A percentile compares a stretch with the other conserved stretches of the same genome.
These are phyloP conservation scores for Cichorium intybus DNA, from an alignment of 140 eudicot genomes.

Conservation along the genomic window DNA sequence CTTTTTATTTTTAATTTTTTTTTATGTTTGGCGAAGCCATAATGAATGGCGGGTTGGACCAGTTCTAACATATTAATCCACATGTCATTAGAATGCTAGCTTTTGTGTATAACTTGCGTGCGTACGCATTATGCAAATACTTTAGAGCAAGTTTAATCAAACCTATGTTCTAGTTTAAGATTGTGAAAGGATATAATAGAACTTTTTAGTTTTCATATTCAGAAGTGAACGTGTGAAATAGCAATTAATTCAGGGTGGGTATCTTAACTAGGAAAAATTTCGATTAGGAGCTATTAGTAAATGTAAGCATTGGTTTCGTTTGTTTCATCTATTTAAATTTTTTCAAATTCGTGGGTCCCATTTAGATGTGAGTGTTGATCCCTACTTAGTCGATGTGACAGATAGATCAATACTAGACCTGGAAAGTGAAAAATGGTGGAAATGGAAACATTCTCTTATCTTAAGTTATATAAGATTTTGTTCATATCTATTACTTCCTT, in stretches of 20 bases:
- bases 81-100: background rate
- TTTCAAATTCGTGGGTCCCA: background rate
- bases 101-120: background rate
- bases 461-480: background rate
- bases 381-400: background rate
- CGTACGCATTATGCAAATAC: background rate
- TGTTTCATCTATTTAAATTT: background rate
- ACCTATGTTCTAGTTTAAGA: slow-evolving; percentile 1
- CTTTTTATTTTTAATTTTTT: too few species aligned
- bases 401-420: background rate
- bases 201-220: background rate
- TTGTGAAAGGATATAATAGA: background rate
- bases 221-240: background rate
- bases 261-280: background rate
- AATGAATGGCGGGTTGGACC: too few species aligned
- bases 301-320: background rate
- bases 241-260: background rate
- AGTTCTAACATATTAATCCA: background rate
- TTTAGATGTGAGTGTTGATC: background rate
- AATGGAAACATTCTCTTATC: background rate
- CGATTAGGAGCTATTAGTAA: too few species aligned
- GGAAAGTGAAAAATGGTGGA: background rate
- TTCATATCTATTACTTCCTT: background rate
- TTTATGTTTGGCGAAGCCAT: too few species aligned
- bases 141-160: background rate